Evolutionary conservation across 192 early-diverging fungal genomes (phyloP), one percentile per base, ranked within the genome.

Genomic region (Rhizophagus clarus): DNA sequence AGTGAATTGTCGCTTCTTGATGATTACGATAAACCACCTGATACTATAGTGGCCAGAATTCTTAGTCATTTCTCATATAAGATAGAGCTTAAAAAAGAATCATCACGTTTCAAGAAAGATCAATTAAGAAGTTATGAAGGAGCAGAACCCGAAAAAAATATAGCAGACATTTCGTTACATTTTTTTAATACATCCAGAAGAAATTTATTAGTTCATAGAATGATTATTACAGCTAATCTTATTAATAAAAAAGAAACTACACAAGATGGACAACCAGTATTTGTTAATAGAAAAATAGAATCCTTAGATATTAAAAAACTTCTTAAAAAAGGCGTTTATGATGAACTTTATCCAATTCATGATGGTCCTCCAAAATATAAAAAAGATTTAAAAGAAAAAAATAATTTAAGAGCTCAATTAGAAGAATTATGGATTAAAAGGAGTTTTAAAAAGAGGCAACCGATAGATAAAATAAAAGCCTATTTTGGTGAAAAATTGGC

Each of bases 401-500:
- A 76, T 15, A 67, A 31, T 67, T 32, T 61, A 61, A 85, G 89
- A 37, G 79, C 85, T 17, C 81, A 82, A 61, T 81, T 90, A 51
- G 87, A 79, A 72, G 42, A 72, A 40, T 74, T 32, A 8, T 90
- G 89, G 89, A 82, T 87, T 11, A 76, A 78, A 68, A 62, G 42
- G 2, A 11, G 84, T 40, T 71, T 70, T 60, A n/a, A 32, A n/a
- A n/a, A n/a, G n/a, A 20, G 68, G 0, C 88, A 89, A 66, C 89
- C 89, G 2, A 24, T 89, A 17, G 82, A 85, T 24, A 82, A 88
- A 28, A 85, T 90, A 45, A 82, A 85, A 49, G 78, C 74, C n/a
- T 94, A 94, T 79, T 93, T 89, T 77, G 93, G 93, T n/a, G 93
- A 94, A 82, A 85, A 88, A 72, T 83, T 91, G 66, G 91, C 89